Evolutionary conservation across 2,329 filamentous ascomycete genomes (phyloP), one percentile per base, ranked within the genome.

Genomic region (Akanthomyces muscarius): DNA sequence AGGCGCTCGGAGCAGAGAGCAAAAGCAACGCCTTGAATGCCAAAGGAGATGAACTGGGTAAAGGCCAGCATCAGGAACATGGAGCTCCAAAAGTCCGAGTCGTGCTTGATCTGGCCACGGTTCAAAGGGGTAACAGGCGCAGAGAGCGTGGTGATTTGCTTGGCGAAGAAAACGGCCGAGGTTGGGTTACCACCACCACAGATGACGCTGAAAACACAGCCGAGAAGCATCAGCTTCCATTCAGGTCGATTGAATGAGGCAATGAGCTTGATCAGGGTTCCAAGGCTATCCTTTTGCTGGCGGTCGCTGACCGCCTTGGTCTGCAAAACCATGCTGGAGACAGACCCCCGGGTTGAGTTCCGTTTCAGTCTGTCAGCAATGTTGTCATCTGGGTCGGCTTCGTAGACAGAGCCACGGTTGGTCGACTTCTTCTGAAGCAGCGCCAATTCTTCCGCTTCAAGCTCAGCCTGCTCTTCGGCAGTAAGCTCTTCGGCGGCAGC

Each of bases 61-160:
- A 92, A 75, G 3, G 87, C 92, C 61, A 97, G 81, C 83, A 96
- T 92, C 66, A 93, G 82, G 75, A 89, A 97, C 92, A 97, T 96
- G 69, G 87, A 78, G 63, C 86, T 88, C 92, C 92, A 97, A 74
- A 97, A 97, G 71, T 92, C 86, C 23, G 89, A 87, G 64, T 94
- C 84, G 21, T 82, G 79, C 67, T 88, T 85, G 59, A 96, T 81
- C 61, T 86, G 75, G 36, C 72, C 75, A 48, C 80, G 85, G 73
- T 81, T 80, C 42, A 68, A 74, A 18, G 77, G 75, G 30, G 80
- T 84, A 23, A 88, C 68, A 13, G 76, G 74, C 1, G 74, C 77
- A 8, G 88, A 85, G 14, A 95, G 81, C 10, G 87, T 85, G 65
- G 86, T 85, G 74, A 98, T 93, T 63, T 92, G 85, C 75, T 97